Conservation (phyloP, 2,329 filamentous ascomycete species). For the Drechslera avenae region DNA sequence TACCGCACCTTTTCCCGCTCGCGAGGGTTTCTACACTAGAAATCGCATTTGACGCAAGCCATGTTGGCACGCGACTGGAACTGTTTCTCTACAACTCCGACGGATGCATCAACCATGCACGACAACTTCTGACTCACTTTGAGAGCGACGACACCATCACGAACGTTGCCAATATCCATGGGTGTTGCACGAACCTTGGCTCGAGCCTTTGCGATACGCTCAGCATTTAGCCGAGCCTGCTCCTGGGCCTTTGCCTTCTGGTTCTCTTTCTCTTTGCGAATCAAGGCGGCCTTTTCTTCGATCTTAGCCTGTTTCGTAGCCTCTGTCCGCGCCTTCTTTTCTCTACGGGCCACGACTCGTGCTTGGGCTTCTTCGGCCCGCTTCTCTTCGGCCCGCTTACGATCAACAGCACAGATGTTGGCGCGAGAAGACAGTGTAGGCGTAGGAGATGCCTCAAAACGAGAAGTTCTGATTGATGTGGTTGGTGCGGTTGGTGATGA, state of each 20-base stretch:
- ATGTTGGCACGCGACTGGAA: conserved; percentile 5
- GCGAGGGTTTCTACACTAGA: conserved; percentile 3
- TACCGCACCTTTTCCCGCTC: conserved; percentile 15
- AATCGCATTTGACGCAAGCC: conserved; percentile 9
- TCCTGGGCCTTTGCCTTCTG: conserved; percentile 7
- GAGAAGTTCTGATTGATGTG: not conserved
- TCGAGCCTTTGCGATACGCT: conserved; percentile 20
- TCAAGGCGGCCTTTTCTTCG: conserved; percentile 18
- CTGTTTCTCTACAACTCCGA: not conserved
- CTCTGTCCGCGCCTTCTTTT: conserved; percentile 13
- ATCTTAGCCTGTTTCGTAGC: conserved; percentile 15
- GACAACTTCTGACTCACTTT: not conserved
- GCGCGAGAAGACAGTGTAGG: not conserved
- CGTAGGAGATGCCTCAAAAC: not conserved
- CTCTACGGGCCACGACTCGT: conserved; percentile 7
- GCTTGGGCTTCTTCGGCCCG: not conserved
- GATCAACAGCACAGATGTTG: not conserved
- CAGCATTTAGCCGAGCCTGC: conserved; percentile 6
- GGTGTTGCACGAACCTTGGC: conserved; percentile 19
- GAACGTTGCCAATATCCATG: not conserved
- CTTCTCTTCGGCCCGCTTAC: conserved; percentile 7
- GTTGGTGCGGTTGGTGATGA: not conserved
- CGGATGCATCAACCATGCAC: not conserved
- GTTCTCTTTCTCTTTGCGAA: conserved; percentile 17
- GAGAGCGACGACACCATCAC: conserved; percentile 1